These are phyloP conservation scores for Xeromyces bisporus DNA, from an alignment of 495 filamentous ascomycete genomes.

Conservation along the genomic window DNA sequence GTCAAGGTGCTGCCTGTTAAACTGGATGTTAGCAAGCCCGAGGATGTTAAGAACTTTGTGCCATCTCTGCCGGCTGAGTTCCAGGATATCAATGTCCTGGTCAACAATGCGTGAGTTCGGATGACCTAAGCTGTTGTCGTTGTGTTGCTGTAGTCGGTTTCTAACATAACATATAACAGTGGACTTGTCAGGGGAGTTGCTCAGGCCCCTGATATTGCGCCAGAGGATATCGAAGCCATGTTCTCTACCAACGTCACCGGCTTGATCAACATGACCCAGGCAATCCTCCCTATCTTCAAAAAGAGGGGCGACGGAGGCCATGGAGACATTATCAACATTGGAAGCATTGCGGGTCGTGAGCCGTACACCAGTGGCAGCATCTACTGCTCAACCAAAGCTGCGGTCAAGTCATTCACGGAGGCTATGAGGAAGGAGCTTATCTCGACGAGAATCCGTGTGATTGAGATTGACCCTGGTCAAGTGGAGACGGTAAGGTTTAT, in stretches of 20 bases:
- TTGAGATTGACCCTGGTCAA: slow-evolving; percentile 90
- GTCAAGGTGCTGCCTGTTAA: slow-evolving; percentile 68
- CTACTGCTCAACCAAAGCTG: slow-evolving; percentile 95
- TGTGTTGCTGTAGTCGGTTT: no score
- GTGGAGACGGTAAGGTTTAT: slow-evolving; percentile 72
- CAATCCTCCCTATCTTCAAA: slow-evolving; percentile 71
- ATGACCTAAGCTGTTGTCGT: no score
- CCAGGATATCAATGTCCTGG: slow-evolving; percentile 71
- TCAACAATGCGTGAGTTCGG: slow-evolving; percentile 90
- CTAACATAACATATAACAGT: slow-evolving; percentile 18
- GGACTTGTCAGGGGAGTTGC: slow-evolving; percentile 80
- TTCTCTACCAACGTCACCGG: slow-evolving; percentile 86
- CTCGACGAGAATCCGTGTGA: slow-evolving; percentile 67
- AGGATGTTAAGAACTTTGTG: slow-evolving; percentile 62
- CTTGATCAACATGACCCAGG: slow-evolving; percentile 94
- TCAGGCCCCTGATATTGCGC: slow-evolving; percentile 64
- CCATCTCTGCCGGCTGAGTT: slow-evolving; percentile 61
- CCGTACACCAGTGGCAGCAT: slow-evolving; percentile 81
- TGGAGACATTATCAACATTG: slow-evolving; percentile 95
- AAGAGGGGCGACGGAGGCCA: slow-evolving; percentile 57
- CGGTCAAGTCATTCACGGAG: slow-evolving; percentile 79
- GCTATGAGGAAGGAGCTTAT: slow-evolving; percentile 78
- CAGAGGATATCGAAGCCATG: slow-evolving; percentile 78
- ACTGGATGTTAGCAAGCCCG: slow-evolving; percentile 72
- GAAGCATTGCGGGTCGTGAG: slow-evolving; percentile 85